Conservation (phyloP, 2,329 filamentous ascomycete species). For the Coniochaeta pulveracea region DNA sequence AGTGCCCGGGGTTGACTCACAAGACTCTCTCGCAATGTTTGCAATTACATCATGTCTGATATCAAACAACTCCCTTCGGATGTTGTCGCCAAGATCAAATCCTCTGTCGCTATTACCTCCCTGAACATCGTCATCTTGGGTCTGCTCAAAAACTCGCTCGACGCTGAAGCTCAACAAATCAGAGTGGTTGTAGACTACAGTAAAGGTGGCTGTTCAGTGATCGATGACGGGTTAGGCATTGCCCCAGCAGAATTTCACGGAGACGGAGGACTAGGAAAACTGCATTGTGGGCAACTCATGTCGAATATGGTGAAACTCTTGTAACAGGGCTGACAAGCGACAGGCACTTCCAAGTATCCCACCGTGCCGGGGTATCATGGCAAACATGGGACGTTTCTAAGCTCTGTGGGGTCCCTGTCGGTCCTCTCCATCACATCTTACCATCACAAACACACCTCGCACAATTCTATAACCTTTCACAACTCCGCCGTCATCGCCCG, state of each 20-base stretch:
- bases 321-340: constrained; percentile 6
- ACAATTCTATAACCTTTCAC: constrained; percentile 59
- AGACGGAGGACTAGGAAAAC: constrained; percentile 59
- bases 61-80: constrained; percentile 61
- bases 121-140: constrained; percentile 61
- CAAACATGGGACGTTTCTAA: constrained; percentile 61
- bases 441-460: constrained; percentile 45
- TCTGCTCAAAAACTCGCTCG: constrained; percentile 73
- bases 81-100: constrained; percentile 70
- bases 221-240: constrained; percentile 81
- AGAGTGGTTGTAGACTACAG: constrained; percentile 62
- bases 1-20: too few species aligned
- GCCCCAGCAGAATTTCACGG: constrained; percentile 58
- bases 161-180: constrained; percentile 61
- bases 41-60: too few species aligned
- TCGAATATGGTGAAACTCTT: constrained; percentile 5
- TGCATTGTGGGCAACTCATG: constrained; percentile 48
- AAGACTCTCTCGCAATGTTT: constrained; percentile 34
- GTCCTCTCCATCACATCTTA: constrained; percentile 67
- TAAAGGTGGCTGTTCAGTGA: constrained; percentile 65
- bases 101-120: constrained; percentile 67
- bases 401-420: constrained; percentile 65
- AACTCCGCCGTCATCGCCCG: constrained; percentile 56
- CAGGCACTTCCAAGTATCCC: constrained; percentile 70
- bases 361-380: constrained; percentile 43